A percentile compares a stretch with the other conserved stretches of the same genome.
phyloP scores from a whole-genome alignment of 345 rosid species.

The Fremontodendron californicum region DNA sequence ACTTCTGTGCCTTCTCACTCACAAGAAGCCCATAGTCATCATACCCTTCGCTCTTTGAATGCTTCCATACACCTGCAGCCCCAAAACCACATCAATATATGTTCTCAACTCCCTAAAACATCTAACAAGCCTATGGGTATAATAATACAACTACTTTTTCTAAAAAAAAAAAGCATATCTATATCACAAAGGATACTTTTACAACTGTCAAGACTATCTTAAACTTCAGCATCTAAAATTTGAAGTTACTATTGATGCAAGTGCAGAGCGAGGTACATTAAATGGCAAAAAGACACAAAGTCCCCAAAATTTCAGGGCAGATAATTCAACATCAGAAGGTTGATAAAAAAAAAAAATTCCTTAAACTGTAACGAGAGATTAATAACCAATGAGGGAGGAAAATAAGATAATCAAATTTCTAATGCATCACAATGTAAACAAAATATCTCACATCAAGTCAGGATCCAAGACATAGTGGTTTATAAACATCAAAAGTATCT shows the following conservation, averaged over 20 bases:
- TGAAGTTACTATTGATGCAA: neutral
- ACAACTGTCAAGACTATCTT: neutral
- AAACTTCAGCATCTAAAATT: neutral
- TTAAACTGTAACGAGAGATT: neutral
- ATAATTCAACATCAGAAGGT: neutral
- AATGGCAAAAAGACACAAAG: neutral
- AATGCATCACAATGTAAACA: neutral
- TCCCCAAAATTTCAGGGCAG: neutral
- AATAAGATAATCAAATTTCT: neutral
- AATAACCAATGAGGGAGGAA: too few relatives aligned
- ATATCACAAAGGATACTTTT: neutral
- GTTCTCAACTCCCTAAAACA: neutral
- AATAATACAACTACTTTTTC: neutral
- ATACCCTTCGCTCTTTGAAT: constrained; percentile 72
- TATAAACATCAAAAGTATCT: neutral
- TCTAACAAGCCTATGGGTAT: neutral
- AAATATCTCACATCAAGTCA: neutral
- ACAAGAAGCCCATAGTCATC: constrained; percentile 84
- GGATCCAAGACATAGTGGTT: neutral
- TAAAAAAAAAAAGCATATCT: neutral
- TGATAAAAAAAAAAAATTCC: neutral
- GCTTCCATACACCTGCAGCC: constrained; percentile 70
- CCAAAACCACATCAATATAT: neutral
- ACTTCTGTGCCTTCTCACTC: constrained; percentile 70
- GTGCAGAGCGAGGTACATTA: neutral